Conservation (phyloP, 1,284 basidiomycete genomes). For the Acaromyces ingoldii region DNA sequence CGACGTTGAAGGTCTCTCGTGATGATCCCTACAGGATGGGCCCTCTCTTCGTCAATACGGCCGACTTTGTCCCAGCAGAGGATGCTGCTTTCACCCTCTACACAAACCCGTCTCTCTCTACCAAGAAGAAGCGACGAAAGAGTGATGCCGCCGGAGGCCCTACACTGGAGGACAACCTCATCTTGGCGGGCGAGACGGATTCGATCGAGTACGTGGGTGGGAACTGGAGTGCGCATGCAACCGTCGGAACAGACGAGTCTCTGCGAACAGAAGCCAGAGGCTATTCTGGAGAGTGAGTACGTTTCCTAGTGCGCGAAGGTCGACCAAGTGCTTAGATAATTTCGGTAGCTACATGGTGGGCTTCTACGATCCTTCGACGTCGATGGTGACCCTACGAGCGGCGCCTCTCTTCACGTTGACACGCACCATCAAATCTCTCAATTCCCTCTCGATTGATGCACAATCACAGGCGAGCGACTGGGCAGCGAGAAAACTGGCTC, state of each 20-base stretch:
- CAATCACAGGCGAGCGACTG: constrained; percentile 18
- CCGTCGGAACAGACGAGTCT: constrained; percentile 17
- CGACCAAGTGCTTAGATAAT: background rate
- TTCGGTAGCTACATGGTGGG: constrained; percentile 36
- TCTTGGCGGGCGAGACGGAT: constrained; percentile 38
- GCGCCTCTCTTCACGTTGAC: constrained; percentile 43
- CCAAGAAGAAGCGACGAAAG: too few relatives aligned
- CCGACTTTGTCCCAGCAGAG: too few relatives aligned
- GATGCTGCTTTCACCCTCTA: too few relatives aligned
- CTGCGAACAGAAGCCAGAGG: constrained; percentile 30
- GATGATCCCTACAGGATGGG: too few relatives aligned
- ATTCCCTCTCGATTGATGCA: constrained; percentile 15
- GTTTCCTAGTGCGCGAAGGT: background rate
- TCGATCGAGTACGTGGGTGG: constrained; percentile 35
- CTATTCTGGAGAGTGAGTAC: constrained; percentile 32
- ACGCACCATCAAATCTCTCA: constrained; percentile 37
- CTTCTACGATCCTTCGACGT: constrained; percentile 37
- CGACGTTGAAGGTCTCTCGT: too few relatives aligned
- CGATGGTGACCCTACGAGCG: constrained; percentile 36
- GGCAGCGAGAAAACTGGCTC: constrained; percentile 27
- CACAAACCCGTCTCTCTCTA: too few relatives aligned
- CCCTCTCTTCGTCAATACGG: too few relatives aligned
- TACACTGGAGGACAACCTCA: constrained; percentile 23
- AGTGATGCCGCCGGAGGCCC: too few relatives aligned
- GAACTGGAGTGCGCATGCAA: constrained; percentile 26